These are phyloP conservation scores for Exidia glandulosa DNA, from an alignment of 768 basidiomycete species.

Conservation along the genomic window DNA sequence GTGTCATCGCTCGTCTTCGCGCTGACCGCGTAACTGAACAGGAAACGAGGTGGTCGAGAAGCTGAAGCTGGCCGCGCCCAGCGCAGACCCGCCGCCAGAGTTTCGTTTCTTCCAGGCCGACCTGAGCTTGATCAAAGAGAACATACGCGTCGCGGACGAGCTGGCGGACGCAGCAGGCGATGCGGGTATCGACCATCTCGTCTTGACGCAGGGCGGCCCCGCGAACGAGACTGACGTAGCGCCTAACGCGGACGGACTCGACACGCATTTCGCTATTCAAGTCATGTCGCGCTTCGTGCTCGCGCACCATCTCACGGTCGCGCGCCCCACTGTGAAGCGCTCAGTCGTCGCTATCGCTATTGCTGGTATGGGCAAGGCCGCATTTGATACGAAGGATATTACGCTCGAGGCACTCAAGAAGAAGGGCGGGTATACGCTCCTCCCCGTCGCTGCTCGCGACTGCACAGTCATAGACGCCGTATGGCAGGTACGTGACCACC, in stretches of 20 bases:
- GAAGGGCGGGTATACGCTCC: background rate
- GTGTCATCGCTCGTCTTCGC: background rate
- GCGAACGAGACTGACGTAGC: background rate
- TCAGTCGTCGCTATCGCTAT: background rate
- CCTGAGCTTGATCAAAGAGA: background rate
- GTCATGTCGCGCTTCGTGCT: background rate
- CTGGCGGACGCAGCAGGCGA: background rate
- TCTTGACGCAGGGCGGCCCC: background rate
- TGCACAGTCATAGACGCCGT: background rate
- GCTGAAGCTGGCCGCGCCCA: background rate
- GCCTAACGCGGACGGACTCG: background rate
- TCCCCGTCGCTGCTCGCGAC: background rate
- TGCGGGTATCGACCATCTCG: background rate
- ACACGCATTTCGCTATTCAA: background rate
- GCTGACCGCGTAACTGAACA: background rate
- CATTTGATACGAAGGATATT: background rate
- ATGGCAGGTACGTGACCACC: background rate
- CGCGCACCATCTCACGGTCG: background rate
- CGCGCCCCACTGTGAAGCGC: background rate
- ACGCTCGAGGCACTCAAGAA: background rate
- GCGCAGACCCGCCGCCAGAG: background rate
- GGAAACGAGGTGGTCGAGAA: background rate
- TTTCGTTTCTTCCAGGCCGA: background rate
- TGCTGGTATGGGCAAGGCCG: background rate
- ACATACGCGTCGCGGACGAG: background rate